Evolutionary conservation across 140 eudicot species (phyloP).

Genomic region (Stevia rebaudiana): DNA sequence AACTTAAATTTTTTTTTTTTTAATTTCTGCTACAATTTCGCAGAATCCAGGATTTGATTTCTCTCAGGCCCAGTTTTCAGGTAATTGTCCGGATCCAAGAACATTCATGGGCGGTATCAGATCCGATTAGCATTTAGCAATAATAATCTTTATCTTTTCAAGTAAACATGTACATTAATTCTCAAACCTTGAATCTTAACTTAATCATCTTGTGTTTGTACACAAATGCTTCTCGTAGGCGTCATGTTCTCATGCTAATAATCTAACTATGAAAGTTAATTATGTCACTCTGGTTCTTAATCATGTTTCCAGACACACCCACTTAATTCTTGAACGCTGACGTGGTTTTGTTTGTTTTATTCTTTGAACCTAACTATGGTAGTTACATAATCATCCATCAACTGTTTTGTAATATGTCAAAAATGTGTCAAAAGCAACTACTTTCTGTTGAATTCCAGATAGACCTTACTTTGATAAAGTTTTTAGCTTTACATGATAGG

Average conservation of each 20-base stretch:
- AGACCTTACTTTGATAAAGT: slow-evolving; percentile 27
- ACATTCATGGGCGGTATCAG: slow-evolving; percentile 90
- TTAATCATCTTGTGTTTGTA: slow-evolving; percentile 26
- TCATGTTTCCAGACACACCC: slow-evolving; percentile 36
- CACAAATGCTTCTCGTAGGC: neutral
- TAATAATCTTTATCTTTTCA: neutral
- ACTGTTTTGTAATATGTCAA: slow-evolving; percentile 14
- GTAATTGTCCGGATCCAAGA: slow-evolving; percentile 89
- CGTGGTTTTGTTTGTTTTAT: slow-evolving; percentile 22
- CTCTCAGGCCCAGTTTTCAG: slow-evolving; percentile 85
- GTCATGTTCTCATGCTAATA: slow-evolving; percentile 19
- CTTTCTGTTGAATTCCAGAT: slow-evolving; percentile 31
- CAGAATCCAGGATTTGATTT: slow-evolving; percentile 97
- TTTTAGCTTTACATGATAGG: slow-evolving; percentile 16
- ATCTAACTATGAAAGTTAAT: slow-evolving; percentile 18
- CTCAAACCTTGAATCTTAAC: slow-evolving; percentile 12
- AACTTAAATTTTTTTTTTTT: slow-evolving; percentile 8
- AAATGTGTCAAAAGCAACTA: neutral
- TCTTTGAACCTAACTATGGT: slow-evolving; percentile 27
- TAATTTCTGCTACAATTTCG: slow-evolving; percentile 17
- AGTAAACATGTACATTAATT: slow-evolving; percentile 27
- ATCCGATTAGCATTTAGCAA: slow-evolving; percentile 44
- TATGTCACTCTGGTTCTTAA: slow-evolving; percentile 35
- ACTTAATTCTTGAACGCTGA: slow-evolving; percentile 23
- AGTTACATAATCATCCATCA: slow-evolving; percentile 25